Base-by-base conservation (phyloP, 169 alveolate genomes). In the Ichthyophthirius multifiliis region DNA sequence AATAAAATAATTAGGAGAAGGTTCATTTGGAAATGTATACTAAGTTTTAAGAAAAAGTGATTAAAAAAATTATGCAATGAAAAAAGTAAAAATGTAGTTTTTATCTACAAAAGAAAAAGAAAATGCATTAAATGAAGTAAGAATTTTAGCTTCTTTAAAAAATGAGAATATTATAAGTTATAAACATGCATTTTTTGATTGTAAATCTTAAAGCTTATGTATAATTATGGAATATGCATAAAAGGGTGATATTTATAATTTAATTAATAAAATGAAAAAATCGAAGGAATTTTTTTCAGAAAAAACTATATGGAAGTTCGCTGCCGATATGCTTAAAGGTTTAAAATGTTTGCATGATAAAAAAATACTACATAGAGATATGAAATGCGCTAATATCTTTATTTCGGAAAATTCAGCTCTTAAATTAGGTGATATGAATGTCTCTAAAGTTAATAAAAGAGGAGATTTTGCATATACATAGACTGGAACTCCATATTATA, bases 151-250 rank as follows among this genome's bases (percentile, higher is more conserved):
- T 16, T 73, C 85, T 10, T 65, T 88, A 12, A 80, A 83, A 35
- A 84, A 76, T 74, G 44, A 34, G 34, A 80, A 83, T 81, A 81
- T 79, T 3, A 83, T 87, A 31, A 73, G 75, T 3, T 86, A 89
- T 65, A 84, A 91, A 79, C 93, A 91, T 48, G 92, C 92, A 7
- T 91, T 91, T 85, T 85, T 79, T 73, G 85, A 85, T 43, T 87
- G 81, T 55, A 65, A 78, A 35, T 75, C 71, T 20, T 63, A 64
- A 46, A 67, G 82, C 27, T 86, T 85, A 64, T 83, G 92, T 65
- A 91, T 91, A 34, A 92, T 91, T 23, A 91, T 91, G 95, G 95
- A 91, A 84, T 87, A 65, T 63, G 90, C 93, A 20, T 83, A 87
- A 47, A 87, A 88, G 32, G 95, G 95, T 10, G 95, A 91, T 83